Evolutionary conservation across 495 filamentous ascomycete genomes (phyloP), one percentile per base, ranked within the genome.

Genomic region (Podospora fimiseda): DNA sequence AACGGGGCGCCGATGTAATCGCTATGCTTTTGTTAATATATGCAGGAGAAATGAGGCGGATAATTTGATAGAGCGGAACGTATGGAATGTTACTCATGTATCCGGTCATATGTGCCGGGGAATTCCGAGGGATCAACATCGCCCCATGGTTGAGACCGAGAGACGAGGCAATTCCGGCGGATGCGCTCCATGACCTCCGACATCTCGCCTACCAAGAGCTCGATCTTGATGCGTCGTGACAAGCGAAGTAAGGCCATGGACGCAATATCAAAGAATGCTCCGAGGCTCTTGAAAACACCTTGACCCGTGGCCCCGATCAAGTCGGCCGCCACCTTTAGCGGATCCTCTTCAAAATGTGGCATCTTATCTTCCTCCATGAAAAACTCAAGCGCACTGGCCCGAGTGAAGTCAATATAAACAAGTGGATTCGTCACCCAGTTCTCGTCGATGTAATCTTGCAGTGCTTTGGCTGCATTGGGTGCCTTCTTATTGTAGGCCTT

Each of bases 11-110:
- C 70, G 27, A 67, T 40, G 50, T 69, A 74, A 41, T 74, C 70
- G 36, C 41, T 22, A 22, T n/a, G 33, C 8, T n/a, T 37, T 37
- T n/a, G 33, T 16, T 42, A 16, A 16, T 16, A 16, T 42, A 9
- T 9, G 39, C n/a, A n/a, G n/a, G 19, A 42, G 19, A 16, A 6
- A 9, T 16, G 7, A 16, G 5, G 19, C 7, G 39, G 7, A 8
- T 5, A 42, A 42, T 16, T 42, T 42, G 7, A 16, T 16, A 42
- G 16, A 42, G 24, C 23, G 11, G 37, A 18, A 65, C 67, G 57
- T 64, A 70, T 66, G 64, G 69, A 30, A 70, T 62, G 48, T 73
- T 72, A 50, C 62, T 70, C 24, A 68, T 50, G 50, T 73, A 73
- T 67, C 7, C 65, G 43, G 43, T 73, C 67, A 43, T 68, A 73